phyloP scores from a whole-genome alignment of 2,329 filamentous ascomycete species.

The Aspergillus sp. region DNA sequence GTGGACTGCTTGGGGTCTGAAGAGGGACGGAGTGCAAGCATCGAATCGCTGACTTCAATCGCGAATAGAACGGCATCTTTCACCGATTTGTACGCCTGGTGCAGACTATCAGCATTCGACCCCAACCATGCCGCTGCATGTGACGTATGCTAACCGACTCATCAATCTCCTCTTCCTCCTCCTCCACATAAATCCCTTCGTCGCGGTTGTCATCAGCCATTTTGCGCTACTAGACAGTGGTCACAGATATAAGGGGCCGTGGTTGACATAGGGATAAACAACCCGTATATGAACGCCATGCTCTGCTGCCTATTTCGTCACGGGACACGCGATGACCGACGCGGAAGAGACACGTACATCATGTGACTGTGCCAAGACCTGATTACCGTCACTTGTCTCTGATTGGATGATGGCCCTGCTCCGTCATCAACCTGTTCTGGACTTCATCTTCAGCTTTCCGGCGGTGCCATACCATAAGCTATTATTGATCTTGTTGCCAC shows the following conservation, averaged over 20 bases:
- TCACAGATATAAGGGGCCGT: background rate
- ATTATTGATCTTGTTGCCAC: background rate
- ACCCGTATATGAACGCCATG: background rate
- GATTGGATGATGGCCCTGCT: conserved; percentile 21
- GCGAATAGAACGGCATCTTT: conserved; percentile 99
- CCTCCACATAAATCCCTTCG: conserved; percentile 35
- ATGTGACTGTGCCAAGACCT: conserved; percentile 22
- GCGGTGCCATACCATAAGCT: background rate
- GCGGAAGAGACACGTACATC: conserved; percentile 28
- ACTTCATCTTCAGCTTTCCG: conserved; percentile 1
- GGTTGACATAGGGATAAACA: background rate
- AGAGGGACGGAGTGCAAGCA: conserved; percentile 63
- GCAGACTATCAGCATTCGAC: background rate
- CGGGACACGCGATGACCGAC: conserved; percentile 20
- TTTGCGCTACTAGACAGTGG: conserved; percentile 1
- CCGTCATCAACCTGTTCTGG: conserved; percentile 13
- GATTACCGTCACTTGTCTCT: conserved; percentile 21
- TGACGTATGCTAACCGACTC: conserved; percentile 29
- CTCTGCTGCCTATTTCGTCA: conserved; percentile 17
- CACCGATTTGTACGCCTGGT: conserved; percentile 75
- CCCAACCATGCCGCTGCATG: background rate
- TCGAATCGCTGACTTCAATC: conserved; percentile 83
- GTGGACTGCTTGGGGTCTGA: conserved; percentile 68
- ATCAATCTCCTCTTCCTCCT: conserved; percentile 43
- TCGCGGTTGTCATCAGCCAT: conserved; percentile 33